phyloP scores from a whole-genome alignment of 2,329 filamentous ascomycete species.

The Ceratocystis destructans region DNA sequence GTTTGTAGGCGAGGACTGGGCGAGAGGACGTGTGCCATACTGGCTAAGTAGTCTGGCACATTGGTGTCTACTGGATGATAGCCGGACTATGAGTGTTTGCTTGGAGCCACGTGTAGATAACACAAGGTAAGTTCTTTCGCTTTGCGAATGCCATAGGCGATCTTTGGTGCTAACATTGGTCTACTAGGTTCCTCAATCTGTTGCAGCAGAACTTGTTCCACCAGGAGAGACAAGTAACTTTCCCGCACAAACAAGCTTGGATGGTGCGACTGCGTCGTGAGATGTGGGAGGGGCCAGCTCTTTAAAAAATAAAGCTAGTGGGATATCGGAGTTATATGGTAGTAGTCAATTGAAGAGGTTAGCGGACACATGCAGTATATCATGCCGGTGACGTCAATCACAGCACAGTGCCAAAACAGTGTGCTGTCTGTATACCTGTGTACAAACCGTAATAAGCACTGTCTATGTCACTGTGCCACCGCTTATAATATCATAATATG shows the following conservation, averaged over 20 bases:
- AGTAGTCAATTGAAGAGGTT: neutral
- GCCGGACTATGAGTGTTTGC: slow-evolving; percentile 67
- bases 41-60: slow-evolving; percentile 86
- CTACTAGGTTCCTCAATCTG: slow-evolving; percentile 38
- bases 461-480: neutral
- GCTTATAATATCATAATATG: neutral
- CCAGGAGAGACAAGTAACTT: slow-evolving; percentile 71
- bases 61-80: slow-evolving; percentile 64
- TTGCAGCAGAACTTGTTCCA: slow-evolving; percentile 65
- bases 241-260: slow-evolving; percentile 87
- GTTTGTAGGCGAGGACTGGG: slow-evolving; percentile 84
- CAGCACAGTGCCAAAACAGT: neutral
- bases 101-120: slow-evolving; percentile 90
- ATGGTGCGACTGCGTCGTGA: slow-evolving; percentile 69
- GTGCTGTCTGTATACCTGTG: neutral
- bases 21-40: slow-evolving; percentile 61
- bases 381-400: neutral
- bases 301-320: slow-evolving; percentile 28
- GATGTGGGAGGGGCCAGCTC: slow-evolving; percentile 57
- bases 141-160: neutral
- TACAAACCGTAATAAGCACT: neutral
- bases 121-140: slow-evolving; percentile 47
- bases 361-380: neutral
- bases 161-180: neutral
- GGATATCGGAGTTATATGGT: neutral